phyloP scores from a whole-genome alignment of 495 filamentous ascomycete species.

The Penicillium psychrofluorescens region DNA sequence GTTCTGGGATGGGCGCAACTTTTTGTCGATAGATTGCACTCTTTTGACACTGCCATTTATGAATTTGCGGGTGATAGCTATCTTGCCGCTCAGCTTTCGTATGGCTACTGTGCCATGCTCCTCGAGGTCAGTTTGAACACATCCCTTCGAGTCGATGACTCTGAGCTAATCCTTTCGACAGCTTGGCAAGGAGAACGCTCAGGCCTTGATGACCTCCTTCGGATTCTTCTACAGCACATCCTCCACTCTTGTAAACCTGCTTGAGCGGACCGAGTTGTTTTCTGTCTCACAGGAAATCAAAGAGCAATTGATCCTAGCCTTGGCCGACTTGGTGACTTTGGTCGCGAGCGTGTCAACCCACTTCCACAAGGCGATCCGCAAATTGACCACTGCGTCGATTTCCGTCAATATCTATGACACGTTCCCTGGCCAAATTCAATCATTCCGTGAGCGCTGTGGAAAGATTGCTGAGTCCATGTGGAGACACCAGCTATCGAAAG shows the following conservation, averaged over 20 bases:
- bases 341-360: slow-evolving; percentile 18
- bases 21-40: slow-evolving; percentile 21
- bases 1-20: slow-evolving; percentile 17
- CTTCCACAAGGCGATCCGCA: slow-evolving; percentile 16
- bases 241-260: slow-evolving; percentile 13
- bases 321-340: slow-evolving; percentile 22
- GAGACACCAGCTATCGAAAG: slow-evolving; percentile 18
- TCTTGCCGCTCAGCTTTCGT: slow-evolving; percentile 28
- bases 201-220: slow-evolving; percentile 16
- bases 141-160: not conserved
- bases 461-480: slow-evolving; percentile 20
- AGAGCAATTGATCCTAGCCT: slow-evolving; percentile 20
- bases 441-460: slow-evolving; percentile 19
- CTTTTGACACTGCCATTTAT: slow-evolving; percentile 23
- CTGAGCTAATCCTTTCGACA: slow-evolving; percentile 1
- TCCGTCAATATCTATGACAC: slow-evolving; percentile 19
- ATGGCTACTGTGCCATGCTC: slow-evolving; percentile 29
- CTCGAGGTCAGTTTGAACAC: slow-evolving; percentile 20
- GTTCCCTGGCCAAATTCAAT: slow-evolving; percentile 16
- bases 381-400: slow-evolving; percentile 9
- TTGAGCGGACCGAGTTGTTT: slow-evolving; percentile 22
- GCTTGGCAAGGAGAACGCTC: slow-evolving; percentile 21
- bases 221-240: slow-evolving; percentile 22
- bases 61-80: slow-evolving; percentile 28
- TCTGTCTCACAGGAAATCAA: slow-evolving; percentile 21